phyloP scores from a whole-genome alignment of 1,284 basidiomycete genomes.

The Takashimella koratensis region DNA sequence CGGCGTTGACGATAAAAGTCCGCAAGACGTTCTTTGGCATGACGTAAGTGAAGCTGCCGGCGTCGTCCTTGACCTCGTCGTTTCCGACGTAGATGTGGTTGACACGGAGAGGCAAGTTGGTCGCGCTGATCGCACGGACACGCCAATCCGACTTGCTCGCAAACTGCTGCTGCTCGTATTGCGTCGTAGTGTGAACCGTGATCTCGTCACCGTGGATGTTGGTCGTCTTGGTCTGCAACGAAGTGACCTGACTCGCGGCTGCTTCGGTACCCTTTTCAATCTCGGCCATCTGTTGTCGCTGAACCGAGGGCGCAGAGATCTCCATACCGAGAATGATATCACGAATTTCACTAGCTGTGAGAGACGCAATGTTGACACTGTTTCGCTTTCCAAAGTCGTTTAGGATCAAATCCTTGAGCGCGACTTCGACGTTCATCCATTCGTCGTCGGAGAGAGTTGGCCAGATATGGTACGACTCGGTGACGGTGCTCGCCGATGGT shows the following conservation, averaged over 20 bases:
- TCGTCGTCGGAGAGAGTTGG: slow-evolving; percentile 91
- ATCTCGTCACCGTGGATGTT: slow-evolving; percentile 97
- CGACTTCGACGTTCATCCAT: slow-evolving; percentile 99
- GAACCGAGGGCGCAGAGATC: slow-evolving; percentile 56
- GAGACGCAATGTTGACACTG: slow-evolving; percentile 95
- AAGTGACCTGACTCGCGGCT: slow-evolving; percentile 83
- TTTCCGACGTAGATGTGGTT: slow-evolving; percentile 99
- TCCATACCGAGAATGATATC: slow-evolving; percentile 97
- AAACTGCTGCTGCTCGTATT: slow-evolving; percentile 96
- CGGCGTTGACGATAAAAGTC: slow-evolving; percentile 88
- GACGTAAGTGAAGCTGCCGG: slow-evolving; percentile 88
- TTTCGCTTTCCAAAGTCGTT: slow-evolving; percentile 99
- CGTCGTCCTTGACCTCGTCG: slow-evolving; percentile 95
- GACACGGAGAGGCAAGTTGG: slow-evolving; percentile 89
- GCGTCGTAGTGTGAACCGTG: slow-evolving; percentile 93
- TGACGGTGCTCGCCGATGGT: slow-evolving; percentile 90
- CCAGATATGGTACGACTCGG: slow-evolving; percentile 98
- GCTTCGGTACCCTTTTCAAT: slow-evolving; percentile 95
- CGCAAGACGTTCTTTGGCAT: slow-evolving; percentile 96
- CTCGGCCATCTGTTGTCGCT: slow-evolving; percentile 99
- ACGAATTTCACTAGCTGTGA: slow-evolving; percentile 93
- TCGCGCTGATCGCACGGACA: slow-evolving; percentile 91
- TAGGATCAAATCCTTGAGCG: slow-evolving; percentile 88
- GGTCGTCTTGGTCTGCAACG: slow-evolving; percentile 94
- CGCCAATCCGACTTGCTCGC: slow-evolving; percentile 99